Base-by-base conservation (phyloP, 2,329 filamentous ascomycete genomes). In the Talaromyces funiculosus region DNA sequence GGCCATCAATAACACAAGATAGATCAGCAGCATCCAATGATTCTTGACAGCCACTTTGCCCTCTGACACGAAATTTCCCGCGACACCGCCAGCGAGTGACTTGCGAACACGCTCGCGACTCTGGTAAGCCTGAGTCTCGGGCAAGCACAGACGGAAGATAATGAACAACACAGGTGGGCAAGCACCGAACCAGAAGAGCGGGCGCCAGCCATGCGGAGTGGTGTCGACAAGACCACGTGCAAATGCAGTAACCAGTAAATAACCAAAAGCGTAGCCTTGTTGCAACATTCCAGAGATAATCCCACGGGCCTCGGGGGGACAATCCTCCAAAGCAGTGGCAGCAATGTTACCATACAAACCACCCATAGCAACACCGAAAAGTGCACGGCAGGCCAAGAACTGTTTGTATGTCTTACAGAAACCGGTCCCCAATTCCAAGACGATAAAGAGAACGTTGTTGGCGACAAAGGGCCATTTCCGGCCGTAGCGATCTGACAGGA, bases 131-230 rank as follows among this genome's bases (percentile, higher is more conserved):
- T 88, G 77, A 0, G 91, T 96, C 77, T 96, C 92, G 5, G 90
- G 89, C 1, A 96, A 81, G 71, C 82, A 85, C 22, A 93, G 78
- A 35, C 92, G 87, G 80, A 89, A 91, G 59, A 86, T 69, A 69
- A 96, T 96, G 74, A 96, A 88, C 33, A 96, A 73, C 1, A 92
- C 81, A 0, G 92, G 92, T 0, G 90, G 90, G 38, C 87, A 84
- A 5, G 91, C 90, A 12, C 87, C 91, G 72, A 96, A 96, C 91
- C 92, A 96, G 79, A 87, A 96, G 0, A 96, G 79, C 0, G 91
- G 90, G 7, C 92, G 82, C 92, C 92, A 96, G 57, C 82, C 86
- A 70, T 95, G 87, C 0, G 85, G 73, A 0, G 90, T 93, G 0
- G 90, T 94, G 72, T 89, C 78, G 54, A 80, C 78, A 2, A 81